A percentile compares a stretch with the other conserved stretches of the same genome.
Conservation (phyloP, 768 basidiomycete species). For the Naganishia randhawae region DNA sequence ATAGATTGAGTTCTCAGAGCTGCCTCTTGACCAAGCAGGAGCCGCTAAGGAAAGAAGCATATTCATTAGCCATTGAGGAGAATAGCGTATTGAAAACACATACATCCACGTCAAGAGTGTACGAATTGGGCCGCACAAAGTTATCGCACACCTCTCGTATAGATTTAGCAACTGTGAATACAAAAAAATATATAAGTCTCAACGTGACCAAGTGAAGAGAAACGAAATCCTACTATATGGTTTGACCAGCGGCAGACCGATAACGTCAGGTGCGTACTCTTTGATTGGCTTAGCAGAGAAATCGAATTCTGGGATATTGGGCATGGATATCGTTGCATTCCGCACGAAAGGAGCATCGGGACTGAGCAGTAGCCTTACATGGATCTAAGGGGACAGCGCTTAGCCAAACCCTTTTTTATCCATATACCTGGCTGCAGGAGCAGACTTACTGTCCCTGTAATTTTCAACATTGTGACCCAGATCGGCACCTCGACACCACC, state of each 20-base stretch:
- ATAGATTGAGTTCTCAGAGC: slow-evolving; percentile 40
- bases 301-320: slow-evolving; percentile 47
- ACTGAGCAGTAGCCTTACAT: slow-evolving; percentile 46
- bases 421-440: neutral
- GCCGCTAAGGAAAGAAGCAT: slow-evolving; percentile 26
- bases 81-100: neutral
- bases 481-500: slow-evolving; percentile 48
- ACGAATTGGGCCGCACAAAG: slow-evolving; percentile 49
- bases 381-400: slow-evolving; percentile 29
- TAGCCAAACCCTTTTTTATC: neutral
- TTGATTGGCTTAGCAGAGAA: slow-evolving; percentile 49
- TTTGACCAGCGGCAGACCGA: slow-evolving; percentile 48
- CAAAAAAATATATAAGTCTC: neutral
- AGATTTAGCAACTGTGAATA: slow-evolving; percentile 19
- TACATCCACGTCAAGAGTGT: slow-evolving; percentile 48
- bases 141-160: slow-evolving; percentile 47
- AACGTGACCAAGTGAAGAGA: neutral
- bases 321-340: slow-evolving; percentile 46
- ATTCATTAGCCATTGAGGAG: neutral
- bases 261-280: slow-evolving; percentile 44
- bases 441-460: slow-evolving; percentile 45
- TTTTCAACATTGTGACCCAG: slow-evolving; percentile 47
- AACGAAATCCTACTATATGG: slow-evolving; percentile 39
- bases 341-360: slow-evolving; percentile 50
- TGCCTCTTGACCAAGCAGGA: slow-evolving; percentile 48